phyloP scores from a whole-genome alignment of 148 eudicot genomes.

The Vaccinium darrowii region DNA sequence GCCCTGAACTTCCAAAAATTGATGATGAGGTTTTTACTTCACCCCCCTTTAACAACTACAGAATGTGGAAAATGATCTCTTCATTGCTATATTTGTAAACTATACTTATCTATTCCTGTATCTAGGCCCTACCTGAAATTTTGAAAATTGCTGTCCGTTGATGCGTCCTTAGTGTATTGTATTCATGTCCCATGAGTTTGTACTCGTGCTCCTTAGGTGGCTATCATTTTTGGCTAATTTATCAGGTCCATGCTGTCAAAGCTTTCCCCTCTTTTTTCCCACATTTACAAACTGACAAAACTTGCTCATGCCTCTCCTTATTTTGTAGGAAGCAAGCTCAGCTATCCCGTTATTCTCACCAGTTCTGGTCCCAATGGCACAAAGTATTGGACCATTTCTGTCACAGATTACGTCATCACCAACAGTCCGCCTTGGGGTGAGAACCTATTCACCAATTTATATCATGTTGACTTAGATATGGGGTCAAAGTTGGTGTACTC shows the following conservation, averaged over 20 bases:
- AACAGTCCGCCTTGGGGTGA: slow-evolving; percentile 82
- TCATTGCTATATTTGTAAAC: neutral
- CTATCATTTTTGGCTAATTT: neutral
- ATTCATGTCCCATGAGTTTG: neutral
- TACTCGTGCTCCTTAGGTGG: neutral
- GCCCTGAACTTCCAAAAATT: neutral
- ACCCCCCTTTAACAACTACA: neutral
- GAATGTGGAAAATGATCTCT: neutral
- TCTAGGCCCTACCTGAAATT: neutral
- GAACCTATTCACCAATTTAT: slow-evolving; percentile 14
- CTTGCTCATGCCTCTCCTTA: neutral
- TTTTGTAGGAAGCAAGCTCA: slow-evolving; percentile 73
- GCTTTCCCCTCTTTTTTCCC: neutral
- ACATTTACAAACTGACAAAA: neutral
- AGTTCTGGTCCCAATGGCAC: slow-evolving; percentile 82
- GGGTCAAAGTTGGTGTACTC: neutral
- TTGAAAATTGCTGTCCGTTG: neutral
- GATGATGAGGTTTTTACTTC: neutral
- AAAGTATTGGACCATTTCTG: slow-evolving; percentile 78
- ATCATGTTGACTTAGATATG: slow-evolving; percentile 5
- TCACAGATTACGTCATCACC: slow-evolving; percentile 80
- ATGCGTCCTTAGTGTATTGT: neutral
- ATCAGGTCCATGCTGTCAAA: neutral
- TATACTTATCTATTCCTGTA: neutral
- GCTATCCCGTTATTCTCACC: slow-evolving; percentile 88